Conservation (phyloP, 495 filamentous ascomycete species). For the Aspergillus taichungensis region DNA sequence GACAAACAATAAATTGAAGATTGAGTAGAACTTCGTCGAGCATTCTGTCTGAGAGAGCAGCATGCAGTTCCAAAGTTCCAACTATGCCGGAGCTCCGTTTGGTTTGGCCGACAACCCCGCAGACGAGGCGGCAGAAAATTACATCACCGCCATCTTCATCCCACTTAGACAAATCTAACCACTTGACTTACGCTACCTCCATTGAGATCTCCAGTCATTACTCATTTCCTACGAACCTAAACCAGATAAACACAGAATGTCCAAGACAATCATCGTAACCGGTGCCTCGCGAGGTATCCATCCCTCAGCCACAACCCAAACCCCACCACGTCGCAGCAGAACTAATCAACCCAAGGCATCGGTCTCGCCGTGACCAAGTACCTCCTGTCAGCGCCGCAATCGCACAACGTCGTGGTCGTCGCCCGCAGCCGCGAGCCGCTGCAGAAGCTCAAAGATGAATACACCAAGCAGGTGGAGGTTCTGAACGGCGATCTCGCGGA, state of each 20-base stretch:
- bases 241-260: conserved; percentile 3
- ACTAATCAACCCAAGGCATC: conserved; percentile 46
- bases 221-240: background rate
- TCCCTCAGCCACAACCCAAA: background rate
- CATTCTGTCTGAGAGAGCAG: too few species aligned
- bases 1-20: too few species aligned
- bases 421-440: conserved; percentile 63
- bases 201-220: background rate
- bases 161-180: too few species aligned
- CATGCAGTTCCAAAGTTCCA: too few species aligned
- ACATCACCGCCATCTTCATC: too few species aligned
- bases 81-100: too few species aligned
- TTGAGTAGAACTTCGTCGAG: too few species aligned
- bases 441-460: conserved; percentile 53
- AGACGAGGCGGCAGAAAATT: too few species aligned
- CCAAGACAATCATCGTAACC: conserved; percentile 54
- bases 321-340: conserved; percentile 2
- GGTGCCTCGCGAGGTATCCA: conserved; percentile 51
- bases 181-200: too few species aligned
- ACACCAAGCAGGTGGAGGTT: conserved; percentile 58
- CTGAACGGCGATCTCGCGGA: conserved; percentile 71
- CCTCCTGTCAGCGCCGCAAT: conserved; percentile 50
- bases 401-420: conserved; percentile 66
- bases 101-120: too few species aligned
- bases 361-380: conserved; percentile 69